These are phyloP conservation scores for Sambucus nigra DNA, from an alignment of 129 eudicot genomes.

Conservation along the genomic window DNA sequence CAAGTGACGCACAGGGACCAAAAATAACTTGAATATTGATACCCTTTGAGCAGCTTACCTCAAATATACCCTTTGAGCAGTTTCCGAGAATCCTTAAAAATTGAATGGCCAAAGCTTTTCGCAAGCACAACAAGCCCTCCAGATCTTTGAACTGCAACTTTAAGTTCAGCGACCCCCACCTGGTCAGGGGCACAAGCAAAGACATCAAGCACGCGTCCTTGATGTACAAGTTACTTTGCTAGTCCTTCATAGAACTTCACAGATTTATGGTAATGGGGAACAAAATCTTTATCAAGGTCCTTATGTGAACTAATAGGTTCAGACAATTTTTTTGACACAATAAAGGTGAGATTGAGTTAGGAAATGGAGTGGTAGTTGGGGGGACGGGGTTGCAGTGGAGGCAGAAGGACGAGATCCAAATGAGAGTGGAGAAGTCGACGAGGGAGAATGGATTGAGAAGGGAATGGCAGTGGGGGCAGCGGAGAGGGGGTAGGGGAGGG, in stretches of 20 bases:
- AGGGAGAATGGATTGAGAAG: constrained; percentile 85
- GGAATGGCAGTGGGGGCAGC: constrained; percentile 84
- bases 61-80: constrained; percentile 96
- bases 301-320: constrained; percentile 96
- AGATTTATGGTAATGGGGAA: constrained; percentile 76
- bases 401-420: constrained; percentile 93
- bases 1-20: constrained; percentile 99
- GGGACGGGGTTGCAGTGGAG: constrained; percentile 83
- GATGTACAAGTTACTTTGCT: constrained; percentile 87
- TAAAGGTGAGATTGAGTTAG: constrained; percentile 68
- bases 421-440: constrained; percentile 77
- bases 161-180: constrained; percentile 99
- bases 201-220: constrained; percentile 92
- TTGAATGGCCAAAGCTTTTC: constrained; percentile 97
- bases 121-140: constrained; percentile 96
- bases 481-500: constrained; percentile 68
- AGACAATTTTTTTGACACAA: constrained; percentile 72
- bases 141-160: constrained; percentile 85
- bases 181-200: constrained; percentile 95
- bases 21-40: constrained; percentile 80
- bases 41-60: constrained; percentile 90
- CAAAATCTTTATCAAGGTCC: constrained; percentile 94
- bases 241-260: constrained; percentile 90
- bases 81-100: constrained; percentile 78
- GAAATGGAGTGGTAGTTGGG: constrained; percentile 62